Evolutionary conservation across 169 alveolate species (phyloP).

Genomic region (Sarcocystis neurona): DNA sequence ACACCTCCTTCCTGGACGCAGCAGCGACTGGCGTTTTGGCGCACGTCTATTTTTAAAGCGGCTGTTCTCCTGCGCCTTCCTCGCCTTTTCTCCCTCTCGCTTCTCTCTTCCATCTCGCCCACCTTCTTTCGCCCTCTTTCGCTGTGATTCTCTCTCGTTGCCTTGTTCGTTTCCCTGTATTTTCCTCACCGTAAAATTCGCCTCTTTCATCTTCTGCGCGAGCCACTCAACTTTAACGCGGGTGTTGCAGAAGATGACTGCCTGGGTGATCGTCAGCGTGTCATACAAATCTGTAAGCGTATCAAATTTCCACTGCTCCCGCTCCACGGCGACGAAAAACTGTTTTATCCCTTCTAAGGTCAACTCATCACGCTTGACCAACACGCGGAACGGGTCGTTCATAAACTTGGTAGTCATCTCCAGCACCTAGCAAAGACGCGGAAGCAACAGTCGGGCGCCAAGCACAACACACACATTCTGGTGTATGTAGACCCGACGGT

Average conservation of each 20-base stretch:
- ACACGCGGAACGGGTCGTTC: conserved; percentile 97
- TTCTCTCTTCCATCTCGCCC: no score
- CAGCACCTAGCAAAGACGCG: conserved; percentile 20
- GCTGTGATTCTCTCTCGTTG: no score
- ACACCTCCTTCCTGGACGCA: no score
- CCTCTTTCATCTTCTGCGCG: conserved; percentile 96
- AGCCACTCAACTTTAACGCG: conserved; percentile 93
- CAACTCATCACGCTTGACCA: conserved; percentile 98
- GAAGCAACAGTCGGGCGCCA: not conserved
- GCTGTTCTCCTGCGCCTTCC: no score
- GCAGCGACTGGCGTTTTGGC: no score
- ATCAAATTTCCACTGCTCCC: conserved; percentile 99
- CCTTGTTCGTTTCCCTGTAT: no score
- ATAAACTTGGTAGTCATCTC: conserved; percentile 87
- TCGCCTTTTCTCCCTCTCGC: no score
- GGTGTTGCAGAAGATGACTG: conserved; percentile 98
- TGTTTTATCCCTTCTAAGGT: conserved; percentile 98
- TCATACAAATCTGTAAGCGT: conserved; percentile 98
- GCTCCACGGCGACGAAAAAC: conserved; percentile 96
- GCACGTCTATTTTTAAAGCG: no score
- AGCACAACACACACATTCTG: not conserved
- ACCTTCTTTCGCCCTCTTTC: no score
- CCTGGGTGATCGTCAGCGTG: conserved; percentile 97
- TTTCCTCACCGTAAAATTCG: conserved; percentile 90
- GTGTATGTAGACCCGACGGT: no score